These are phyloP conservation scores for Saccharomycopsis babjevae DNA, from an alignment of 805 yeast genomes.

Conservation along the genomic window DNA sequence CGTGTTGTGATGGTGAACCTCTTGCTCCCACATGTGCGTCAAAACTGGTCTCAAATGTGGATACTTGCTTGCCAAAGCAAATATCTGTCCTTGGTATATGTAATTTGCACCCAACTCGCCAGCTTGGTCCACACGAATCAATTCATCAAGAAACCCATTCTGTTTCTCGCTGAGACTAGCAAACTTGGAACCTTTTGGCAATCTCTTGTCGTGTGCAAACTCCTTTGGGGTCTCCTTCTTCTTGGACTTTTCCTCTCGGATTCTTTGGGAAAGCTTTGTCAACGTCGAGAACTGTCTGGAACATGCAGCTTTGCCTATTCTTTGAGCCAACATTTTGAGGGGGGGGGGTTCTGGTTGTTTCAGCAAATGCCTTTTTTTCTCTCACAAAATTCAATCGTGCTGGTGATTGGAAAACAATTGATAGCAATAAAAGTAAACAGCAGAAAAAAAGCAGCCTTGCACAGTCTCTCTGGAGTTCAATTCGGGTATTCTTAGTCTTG, in stretches of 20 bases:
- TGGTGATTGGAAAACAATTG: neutral
- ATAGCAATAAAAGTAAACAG: too few relatives aligned
- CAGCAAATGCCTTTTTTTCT: too few relatives aligned
- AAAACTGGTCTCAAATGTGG: constrained; percentile 73
- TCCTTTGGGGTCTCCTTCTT: neutral
- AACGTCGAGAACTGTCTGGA: neutral
- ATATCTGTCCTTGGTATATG: constrained; percentile 85
- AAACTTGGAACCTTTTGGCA: constrained; percentile 17
- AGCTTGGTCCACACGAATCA: constrained; percentile 90
- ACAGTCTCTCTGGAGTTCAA: too few relatives aligned
- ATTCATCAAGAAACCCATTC: constrained; percentile 59
- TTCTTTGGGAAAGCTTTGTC: neutral
- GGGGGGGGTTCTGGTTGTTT: too few relatives aligned
- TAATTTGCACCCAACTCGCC: constrained; percentile 95
- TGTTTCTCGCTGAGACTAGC: constrained; percentile 39
- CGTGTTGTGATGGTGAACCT: constrained; percentile 78
- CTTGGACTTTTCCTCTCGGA: neutral
- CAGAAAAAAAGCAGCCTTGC: too few relatives aligned
- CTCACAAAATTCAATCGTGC: neutral
- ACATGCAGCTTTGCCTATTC: neutral
- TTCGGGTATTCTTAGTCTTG: too few relatives aligned
- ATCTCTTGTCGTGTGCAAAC: neutral
- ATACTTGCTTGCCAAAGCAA: constrained; percentile 55
- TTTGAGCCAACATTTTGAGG: neutral
- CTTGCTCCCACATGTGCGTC: constrained; percentile 98